phyloP scores from a whole-genome alignment of 2,329 filamentous ascomycete genomes.

The Periconia digitata region DNA sequence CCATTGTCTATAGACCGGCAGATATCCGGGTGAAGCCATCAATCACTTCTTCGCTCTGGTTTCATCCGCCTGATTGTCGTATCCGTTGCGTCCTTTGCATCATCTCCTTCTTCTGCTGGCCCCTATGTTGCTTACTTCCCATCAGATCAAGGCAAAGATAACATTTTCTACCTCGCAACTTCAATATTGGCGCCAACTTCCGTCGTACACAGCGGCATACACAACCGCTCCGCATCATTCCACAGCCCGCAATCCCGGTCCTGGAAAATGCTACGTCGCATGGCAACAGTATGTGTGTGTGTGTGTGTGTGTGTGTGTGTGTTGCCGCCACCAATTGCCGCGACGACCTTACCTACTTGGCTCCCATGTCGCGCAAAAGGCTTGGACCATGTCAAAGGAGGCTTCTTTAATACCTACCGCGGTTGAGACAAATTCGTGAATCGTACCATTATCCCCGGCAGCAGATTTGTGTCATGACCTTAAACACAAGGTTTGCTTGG shows the following conservation, averaged over 20 bases:
- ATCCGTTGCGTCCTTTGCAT: conserved; percentile 2
- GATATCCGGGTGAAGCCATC: conserved; percentile 21
- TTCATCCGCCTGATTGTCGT: conserved; percentile 3
- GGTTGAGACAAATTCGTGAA: conserved; percentile 13
- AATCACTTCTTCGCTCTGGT: conserved; percentile 18
- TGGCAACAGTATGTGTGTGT: conserved; percentile 17
- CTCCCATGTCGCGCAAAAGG: conserved; percentile 18
- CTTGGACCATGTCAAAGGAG: conserved; percentile 14
- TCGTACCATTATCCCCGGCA: conserved; percentile 14
- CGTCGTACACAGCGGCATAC: neutral
- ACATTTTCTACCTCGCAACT: neutral
- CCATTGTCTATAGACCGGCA: conserved; percentile 23
- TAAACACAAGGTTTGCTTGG: conserved; percentile 1
- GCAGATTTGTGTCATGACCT: neutral
- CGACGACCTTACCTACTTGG: conserved; percentile 6
- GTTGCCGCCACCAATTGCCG: conserved; percentile 9
- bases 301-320: too few species aligned
- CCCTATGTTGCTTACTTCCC: too few species aligned
- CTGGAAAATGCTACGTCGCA: conserved; percentile 19
- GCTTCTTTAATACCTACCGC: neutral
- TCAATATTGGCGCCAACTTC: neutral
- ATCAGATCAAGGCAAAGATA: conserved; percentile 13
- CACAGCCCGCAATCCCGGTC: conserved; percentile 18
- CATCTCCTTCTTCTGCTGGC: conserved; percentile 3
- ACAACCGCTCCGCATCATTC: conserved; percentile 4